These are phyloP conservation scores for Singerocomus inundabilis DNA, from an alignment of 1,284 basidiomycete species.

Conservation along the genomic window DNA sequence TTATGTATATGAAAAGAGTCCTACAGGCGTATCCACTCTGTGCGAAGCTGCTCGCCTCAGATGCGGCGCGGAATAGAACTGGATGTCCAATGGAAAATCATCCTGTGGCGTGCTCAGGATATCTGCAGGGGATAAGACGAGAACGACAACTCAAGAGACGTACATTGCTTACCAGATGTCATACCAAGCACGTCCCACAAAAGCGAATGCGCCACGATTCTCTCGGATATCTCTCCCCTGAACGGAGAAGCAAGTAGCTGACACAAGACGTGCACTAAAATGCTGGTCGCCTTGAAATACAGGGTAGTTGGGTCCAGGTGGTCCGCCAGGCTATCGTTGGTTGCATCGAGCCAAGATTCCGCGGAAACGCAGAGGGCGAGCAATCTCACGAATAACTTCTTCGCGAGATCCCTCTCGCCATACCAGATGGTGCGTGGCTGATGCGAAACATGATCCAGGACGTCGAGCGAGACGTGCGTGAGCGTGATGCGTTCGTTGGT, in stretches of 20 bases:
- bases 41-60: conserved; percentile 18
- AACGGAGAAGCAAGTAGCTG: conserved; percentile 39
- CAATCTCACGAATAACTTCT: conserved; percentile 49
- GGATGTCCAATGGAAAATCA: conserved; percentile 36
- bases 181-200: conserved; percentile 44
- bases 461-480: conserved; percentile 50
- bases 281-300: conserved; percentile 36
- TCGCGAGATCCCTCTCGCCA: conserved; percentile 43
- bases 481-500: conserved; percentile 58
- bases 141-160: not conserved
- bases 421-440: conserved; percentile 51
- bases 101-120: conserved; percentile 34
- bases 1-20: conserved; percentile 6
- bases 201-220: conserved; percentile 45
- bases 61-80: conserved; percentile 25
- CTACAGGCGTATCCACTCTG: conserved; percentile 31
- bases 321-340: conserved; percentile 36
- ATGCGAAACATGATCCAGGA: conserved; percentile 48
- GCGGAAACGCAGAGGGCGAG: conserved; percentile 52
- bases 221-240: conserved; percentile 38
- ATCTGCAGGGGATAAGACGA: conserved; percentile 31
- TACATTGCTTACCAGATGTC: conserved; percentile 40
- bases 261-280: conserved; percentile 38
- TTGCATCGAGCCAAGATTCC: conserved; percentile 55
- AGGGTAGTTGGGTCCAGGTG: conserved; percentile 41